Evolutionary conservation across 1,284 basidiomycete genomes (phyloP).

Genomic region (Cerioporus squamosus): DNA sequence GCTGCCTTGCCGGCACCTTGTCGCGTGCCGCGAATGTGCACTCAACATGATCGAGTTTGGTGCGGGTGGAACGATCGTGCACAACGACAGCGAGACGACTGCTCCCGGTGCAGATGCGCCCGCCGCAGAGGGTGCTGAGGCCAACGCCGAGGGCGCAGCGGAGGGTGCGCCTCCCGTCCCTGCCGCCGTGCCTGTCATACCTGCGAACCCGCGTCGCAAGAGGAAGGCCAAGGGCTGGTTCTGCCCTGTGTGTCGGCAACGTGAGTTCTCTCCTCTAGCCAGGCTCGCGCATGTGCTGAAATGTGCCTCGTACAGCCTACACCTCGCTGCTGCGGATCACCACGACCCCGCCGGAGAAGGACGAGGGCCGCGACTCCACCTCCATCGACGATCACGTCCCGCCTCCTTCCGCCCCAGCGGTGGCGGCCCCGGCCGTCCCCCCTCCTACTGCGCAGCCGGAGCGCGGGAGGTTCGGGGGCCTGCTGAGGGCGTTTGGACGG

Average conservation of each 20-base stretch:
- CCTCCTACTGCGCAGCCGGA: constrained; percentile 30
- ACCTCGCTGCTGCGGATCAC: constrained; percentile 86
- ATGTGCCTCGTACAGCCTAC: constrained; percentile 61
- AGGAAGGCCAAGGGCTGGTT: constrained; percentile 94
- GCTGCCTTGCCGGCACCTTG: constrained; percentile 87
- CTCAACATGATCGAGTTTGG: constrained; percentile 95
- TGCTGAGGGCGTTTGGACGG: constrained; percentile 35
- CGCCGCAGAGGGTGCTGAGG: constrained; percentile 15
- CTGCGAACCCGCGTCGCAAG: constrained; percentile 65
- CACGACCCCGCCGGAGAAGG: constrained; percentile 64
- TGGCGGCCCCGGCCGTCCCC: constrained; percentile 10
- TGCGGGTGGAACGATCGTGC: constrained; percentile 81
- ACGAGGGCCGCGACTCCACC: constrained; percentile 39
- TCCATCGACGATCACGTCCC: constrained; percentile 39
- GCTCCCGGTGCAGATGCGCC: constrained; percentile 18
- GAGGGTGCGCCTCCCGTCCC: constrained; percentile 23
- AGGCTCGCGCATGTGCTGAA: not conserved
- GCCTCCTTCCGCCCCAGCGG: constrained; percentile 10
- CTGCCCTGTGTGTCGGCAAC: constrained; percentile 92
- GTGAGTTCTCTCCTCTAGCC: constrained; percentile 45
- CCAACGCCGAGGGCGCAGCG: constrained; percentile 14
- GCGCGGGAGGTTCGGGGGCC: constrained; percentile 36
- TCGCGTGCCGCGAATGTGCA: constrained; percentile 91
- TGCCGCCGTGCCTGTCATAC: constrained; percentile 27
- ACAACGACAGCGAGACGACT: constrained; percentile 50